phyloP scores from a whole-genome alignment of 192 early-diverging fungal genomes.

The Coemansia sp. region DNA sequence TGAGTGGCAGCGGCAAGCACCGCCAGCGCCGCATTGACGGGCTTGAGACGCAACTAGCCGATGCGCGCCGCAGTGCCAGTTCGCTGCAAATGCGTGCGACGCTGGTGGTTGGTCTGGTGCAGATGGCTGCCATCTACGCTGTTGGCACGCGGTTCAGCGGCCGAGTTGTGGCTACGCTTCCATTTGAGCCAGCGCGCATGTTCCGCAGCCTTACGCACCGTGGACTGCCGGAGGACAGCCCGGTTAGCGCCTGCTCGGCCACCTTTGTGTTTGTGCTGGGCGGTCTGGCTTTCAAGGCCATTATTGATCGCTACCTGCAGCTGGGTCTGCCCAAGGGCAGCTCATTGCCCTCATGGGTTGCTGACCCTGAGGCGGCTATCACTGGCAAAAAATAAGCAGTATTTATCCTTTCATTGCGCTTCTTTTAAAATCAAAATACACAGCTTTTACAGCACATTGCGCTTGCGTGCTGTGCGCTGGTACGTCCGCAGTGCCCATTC shows the following conservation, averaged over 20 bases:
- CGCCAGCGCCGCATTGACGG: constrained; percentile 50
- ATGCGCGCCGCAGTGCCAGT: constrained; percentile 43
- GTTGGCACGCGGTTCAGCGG: constrained; percentile 33
- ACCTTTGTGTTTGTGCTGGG: constrained; percentile 55
- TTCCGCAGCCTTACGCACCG: constrained; percentile 48
- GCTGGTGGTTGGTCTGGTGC: constrained; percentile 42
- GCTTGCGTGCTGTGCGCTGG: constrained; percentile 80
- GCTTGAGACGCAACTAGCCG: constrained; percentile 41
- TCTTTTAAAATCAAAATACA: background rate
- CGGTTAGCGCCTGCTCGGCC: constrained; percentile 45
- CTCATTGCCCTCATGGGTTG: constrained; percentile 50
- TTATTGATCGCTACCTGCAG: constrained; percentile 46
- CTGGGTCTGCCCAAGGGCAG: constrained; percentile 50
- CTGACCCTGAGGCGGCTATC: constrained; percentile 44
- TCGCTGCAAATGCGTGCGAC: constrained; percentile 46
- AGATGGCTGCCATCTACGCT: constrained; percentile 38
- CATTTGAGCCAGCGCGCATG: constrained; percentile 44
- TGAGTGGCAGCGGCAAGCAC: constrained; percentile 29
- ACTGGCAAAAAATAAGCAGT: constrained; percentile 19
- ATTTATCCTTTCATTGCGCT: background rate
- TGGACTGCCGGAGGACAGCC: constrained; percentile 42
- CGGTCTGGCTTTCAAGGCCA: constrained; percentile 39
- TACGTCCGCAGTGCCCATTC: constrained; percentile 97
- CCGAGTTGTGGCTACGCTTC: constrained; percentile 31
- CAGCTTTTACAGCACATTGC: constrained; percentile 63